These are phyloP conservation scores for Kazachstania kunashirensis DNA, from an alignment of 805 yeast genomes.

Conservation along the genomic window DNA sequence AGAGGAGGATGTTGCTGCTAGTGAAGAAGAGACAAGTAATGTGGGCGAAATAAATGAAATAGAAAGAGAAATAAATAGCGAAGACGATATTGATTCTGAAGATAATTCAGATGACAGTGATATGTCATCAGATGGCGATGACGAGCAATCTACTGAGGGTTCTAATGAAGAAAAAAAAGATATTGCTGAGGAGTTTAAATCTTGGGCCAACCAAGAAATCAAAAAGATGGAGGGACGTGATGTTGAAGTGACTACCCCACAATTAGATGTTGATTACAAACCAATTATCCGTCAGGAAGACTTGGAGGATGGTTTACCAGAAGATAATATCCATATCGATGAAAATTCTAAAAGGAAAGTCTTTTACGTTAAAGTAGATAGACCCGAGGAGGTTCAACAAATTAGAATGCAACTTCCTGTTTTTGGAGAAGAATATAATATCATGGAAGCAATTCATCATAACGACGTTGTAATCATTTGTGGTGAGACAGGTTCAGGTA, in stretches of 20 bases:
- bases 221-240: conserved; percentile 54
- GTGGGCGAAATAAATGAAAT: conserved; percentile 6
- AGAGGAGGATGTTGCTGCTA: conserved; percentile 23
- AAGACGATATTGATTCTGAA: neutral
- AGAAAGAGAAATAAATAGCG: conserved; percentile 12
- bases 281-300: conserved; percentile 62
- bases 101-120: conserved; percentile 23
- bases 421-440: conserved; percentile 76
- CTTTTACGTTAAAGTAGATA: conserved; percentile 53
- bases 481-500: conserved; percentile 98
- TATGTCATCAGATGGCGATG: conserved; percentile 6
- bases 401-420: conserved; percentile 75
- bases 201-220: conserved; percentile 78
- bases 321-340: conserved; percentile 52
- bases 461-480: conserved; percentile 85
- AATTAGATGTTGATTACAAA: conserved; percentile 39
- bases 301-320: conserved; percentile 56
- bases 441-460: conserved; percentile 93
- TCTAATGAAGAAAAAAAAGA: conserved; percentile 23
- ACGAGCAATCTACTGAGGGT: conserved; percentile 27
- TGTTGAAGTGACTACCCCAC: conserved; percentile 43
- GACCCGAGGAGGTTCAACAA: conserved; percentile 58
- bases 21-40: conserved; percentile 22
- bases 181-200: conserved; percentile 60
- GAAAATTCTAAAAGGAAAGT: conserved; percentile 45